These are phyloP conservation scores for Parietichytrium sp. DNA, from an alignment of 108 stramenopile species.

Conservation along the genomic window DNA sequence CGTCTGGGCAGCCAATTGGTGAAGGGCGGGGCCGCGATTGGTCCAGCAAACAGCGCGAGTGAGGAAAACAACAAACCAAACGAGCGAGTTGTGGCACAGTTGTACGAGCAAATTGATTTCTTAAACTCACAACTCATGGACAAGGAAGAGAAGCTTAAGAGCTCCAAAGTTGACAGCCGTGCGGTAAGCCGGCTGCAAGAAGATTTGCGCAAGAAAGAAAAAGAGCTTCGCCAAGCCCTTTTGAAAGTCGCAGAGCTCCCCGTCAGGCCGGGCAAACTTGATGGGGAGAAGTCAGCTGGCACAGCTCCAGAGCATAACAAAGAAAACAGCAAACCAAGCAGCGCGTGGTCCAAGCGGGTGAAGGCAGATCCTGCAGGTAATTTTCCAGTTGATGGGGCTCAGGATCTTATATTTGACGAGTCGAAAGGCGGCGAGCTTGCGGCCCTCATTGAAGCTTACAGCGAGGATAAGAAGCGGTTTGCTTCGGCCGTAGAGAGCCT, in stretches of 20 bases:
- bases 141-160: conserved; percentile 23
- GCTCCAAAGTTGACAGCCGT: not conserved
- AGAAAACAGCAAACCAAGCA: too few species aligned
- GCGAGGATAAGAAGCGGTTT: not conserved
- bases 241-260: too few species aligned
- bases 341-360: not conserved
- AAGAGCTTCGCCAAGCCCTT: not conserved
- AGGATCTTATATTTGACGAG: not conserved
- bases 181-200: not conserved
- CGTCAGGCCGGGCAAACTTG: too few species aligned
- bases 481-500: not conserved
- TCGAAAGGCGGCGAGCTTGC: not conserved
- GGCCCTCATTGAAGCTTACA: not conserved
- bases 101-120: conserved; percentile 36
- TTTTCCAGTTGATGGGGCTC: not conserved
- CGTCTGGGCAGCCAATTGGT: conserved; percentile 18
- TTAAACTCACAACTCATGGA: not conserved
- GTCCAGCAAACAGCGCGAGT: not conserved
- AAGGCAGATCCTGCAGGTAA: not conserved
- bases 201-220: not conserved
- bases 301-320: too few species aligned
- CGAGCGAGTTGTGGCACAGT: not conserved
- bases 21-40: not conserved
- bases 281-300: too few species aligned
- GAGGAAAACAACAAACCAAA: not conserved